Evolutionary conservation across 1,139 yeast species (phyloP).

Genomic region (Debaryomycetaceae sp.): DNA sequence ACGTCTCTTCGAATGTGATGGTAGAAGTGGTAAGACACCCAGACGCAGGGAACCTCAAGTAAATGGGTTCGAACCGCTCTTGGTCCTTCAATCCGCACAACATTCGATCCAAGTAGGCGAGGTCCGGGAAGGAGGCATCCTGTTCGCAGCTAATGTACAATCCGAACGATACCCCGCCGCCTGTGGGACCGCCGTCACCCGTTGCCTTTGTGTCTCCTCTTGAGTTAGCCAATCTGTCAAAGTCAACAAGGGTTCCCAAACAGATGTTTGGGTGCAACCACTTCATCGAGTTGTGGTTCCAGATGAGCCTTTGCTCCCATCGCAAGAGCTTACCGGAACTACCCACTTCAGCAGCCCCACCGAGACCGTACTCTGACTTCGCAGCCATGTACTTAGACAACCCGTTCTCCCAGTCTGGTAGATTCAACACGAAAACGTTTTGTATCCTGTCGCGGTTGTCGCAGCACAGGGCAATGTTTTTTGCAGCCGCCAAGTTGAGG

Average conservation of each 20-base stretch:
- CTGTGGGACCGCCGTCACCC: constrained; percentile 8
- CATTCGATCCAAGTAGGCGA: constrained; percentile 15
- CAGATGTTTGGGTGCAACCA: constrained; percentile 26
- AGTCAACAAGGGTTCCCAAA: constrained; percentile 33
- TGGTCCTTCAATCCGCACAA: constrained; percentile 10
- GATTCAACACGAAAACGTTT: constrained; percentile 5
- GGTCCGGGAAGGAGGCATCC: constrained; percentile 26
- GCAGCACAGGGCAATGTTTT: constrained; percentile 15
- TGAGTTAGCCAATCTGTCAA: constrained; percentile 16
- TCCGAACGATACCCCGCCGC: constrained; percentile 22
- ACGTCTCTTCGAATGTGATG: constrained; percentile 23
- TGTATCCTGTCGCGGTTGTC: constrained; percentile 13
- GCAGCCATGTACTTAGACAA: constrained; percentile 8
- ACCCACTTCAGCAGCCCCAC: neutral
- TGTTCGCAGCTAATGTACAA: constrained; percentile 35
- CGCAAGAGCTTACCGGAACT: constrained; percentile 19
- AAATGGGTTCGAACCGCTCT: constrained; percentile 14
- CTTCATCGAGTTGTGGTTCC: constrained; percentile 31
- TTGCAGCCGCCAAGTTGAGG: constrained; percentile 12
- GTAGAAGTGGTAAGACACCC: constrained; percentile 21
- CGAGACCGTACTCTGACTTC: constrained; percentile 12
- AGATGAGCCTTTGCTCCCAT: constrained; percentile 35
- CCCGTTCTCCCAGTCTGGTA: constrained; percentile 3
- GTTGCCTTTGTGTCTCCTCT: constrained; percentile 1
- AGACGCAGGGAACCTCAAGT: constrained; percentile 34